Evolutionary conservation across 2,329 filamentous ascomycete genomes (phyloP).

Genomic region (Scedosporium boydii): DNA sequence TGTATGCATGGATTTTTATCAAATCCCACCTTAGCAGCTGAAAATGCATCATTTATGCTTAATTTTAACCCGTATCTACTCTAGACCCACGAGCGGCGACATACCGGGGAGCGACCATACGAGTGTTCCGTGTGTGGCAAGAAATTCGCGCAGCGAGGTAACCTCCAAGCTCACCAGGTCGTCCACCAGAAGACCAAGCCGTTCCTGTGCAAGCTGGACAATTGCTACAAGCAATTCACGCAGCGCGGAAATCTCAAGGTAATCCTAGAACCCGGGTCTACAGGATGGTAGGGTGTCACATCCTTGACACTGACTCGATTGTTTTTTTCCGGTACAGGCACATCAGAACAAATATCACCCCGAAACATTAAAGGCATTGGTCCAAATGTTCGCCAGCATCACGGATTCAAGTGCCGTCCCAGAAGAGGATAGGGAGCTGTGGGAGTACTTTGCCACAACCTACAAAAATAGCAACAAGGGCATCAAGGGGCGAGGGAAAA

Average conservation of each 20-base stretch:
- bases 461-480: conserved; percentile 99
- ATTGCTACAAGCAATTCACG: conserved; percentile 80
- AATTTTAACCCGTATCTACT: background rate
- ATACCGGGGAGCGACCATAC: conserved; percentile 81
- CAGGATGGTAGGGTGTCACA: background rate
- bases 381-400: conserved; percentile 59
- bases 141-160: conserved; percentile 75
- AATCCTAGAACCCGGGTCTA: conserved; percentile 9
- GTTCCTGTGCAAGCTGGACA: conserved; percentile 71
- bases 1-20: conserved; percentile 26
- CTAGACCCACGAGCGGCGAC: conserved; percentile 76
- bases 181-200: conserved; percentile 71
- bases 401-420: conserved; percentile 52
- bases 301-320: background rate
- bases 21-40: too few species aligned
- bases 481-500: conserved; percentile 86
- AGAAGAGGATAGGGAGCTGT: conserved; percentile 63
- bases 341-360: conserved; percentile 93
- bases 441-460: conserved; percentile 74
- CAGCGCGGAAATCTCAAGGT: conserved; percentile 90
- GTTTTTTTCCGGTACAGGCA: conserved; percentile 37
- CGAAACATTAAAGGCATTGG: conserved; percentile 60
- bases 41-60: too few species aligned
- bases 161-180: conserved; percentile 73
- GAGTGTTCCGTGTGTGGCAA: conserved; percentile 72